Conservation (phyloP, 1,284 basidiomycete species). For the Irpex rosettiformis region DNA sequence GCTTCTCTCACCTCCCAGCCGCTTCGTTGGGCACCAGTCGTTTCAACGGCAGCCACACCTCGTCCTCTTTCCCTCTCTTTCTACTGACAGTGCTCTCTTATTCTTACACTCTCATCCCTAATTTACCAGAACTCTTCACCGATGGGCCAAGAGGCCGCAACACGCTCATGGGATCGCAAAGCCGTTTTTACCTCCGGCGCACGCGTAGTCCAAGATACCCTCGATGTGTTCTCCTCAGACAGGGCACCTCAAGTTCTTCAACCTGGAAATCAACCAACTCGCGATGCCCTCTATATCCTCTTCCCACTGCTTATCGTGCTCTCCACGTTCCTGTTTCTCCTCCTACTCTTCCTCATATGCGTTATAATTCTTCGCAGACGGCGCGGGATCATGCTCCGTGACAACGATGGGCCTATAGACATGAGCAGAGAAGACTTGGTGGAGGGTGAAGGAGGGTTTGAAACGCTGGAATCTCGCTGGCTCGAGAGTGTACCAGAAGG, state of each 20-base stretch:
- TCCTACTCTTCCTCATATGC: constrained; percentile 86
- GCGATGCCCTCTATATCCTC: constrained; percentile 72
- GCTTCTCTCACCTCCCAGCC: neutral
- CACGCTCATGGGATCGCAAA: constrained; percentile 17
- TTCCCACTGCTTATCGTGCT: constrained; percentile 91
- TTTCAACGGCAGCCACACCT: neutral
- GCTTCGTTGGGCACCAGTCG: neutral
- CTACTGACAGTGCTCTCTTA: constrained; percentile 8
- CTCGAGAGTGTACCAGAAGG: constrained; percentile 78
- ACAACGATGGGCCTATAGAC: constrained; percentile 91
- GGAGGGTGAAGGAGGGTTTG: constrained; percentile 89
- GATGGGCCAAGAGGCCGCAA: neutral
- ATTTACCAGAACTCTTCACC: neutral
- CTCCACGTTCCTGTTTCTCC: constrained; percentile 88
- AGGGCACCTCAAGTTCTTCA: neutral
- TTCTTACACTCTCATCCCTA: neutral
- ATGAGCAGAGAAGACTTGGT: constrained; percentile 88
- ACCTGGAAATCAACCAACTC: constrained; percentile 16
- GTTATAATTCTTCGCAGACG: constrained; percentile 80
- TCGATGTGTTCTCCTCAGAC: constrained; percentile 13
- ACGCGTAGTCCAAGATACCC: constrained; percentile 26
- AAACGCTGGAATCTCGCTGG: constrained; percentile 91
- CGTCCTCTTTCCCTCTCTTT: neutral
- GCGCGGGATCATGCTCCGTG: constrained; percentile 78
- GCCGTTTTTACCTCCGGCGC: constrained; percentile 18